A percentile compares a stretch with the other conserved stretches of the same genome.
phyloP scores from a whole-genome alignment of 2,329 filamentous ascomycete genomes.

The Tolypocladium amazonense region DNA sequence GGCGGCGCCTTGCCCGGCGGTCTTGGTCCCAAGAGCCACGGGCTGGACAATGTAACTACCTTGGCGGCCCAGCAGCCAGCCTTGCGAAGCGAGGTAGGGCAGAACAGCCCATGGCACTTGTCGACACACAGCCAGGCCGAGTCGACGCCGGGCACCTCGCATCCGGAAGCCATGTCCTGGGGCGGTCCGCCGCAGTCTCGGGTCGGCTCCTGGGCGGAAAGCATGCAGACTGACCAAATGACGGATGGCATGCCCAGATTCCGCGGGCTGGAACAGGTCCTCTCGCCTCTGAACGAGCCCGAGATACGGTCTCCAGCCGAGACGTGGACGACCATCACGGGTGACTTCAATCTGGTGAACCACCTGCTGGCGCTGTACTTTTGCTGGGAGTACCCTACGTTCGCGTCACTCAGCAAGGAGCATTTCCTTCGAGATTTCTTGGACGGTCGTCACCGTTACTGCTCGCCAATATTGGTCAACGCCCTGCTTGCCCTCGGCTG shows the following conservation, averaged over 20 bases:
- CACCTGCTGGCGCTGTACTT: constrained; percentile 59
- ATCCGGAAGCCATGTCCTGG: constrained; percentile 37
- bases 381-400: constrained; percentile 68
- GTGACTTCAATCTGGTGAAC: constrained; percentile 46
- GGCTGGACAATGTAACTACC: constrained; percentile 17
- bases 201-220: constrained; percentile 40
- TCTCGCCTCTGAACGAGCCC: constrained; percentile 33
- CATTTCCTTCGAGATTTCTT: constrained; percentile 58
- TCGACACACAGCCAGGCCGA: constrained; percentile 34
- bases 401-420: constrained; percentile 61
- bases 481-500: constrained; percentile 56
- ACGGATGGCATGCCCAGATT: constrained; percentile 22
- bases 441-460: constrained; percentile 50
- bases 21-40: constrained; percentile 20
- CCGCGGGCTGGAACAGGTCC: constrained; percentile 34
- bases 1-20: constrained; percentile 7
- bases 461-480: constrained; percentile 57
- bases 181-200: constrained; percentile 30
- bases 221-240: constrained; percentile 22
- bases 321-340: constrained; percentile 52
- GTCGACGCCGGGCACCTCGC: constrained; percentile 35
- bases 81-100: constrained; percentile 27
- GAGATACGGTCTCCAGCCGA: constrained; percentile 30
- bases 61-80: constrained; percentile 16
- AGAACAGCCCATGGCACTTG: constrained; percentile 38